Evolutionary conservation across 148 eudicot species (phyloP).

Genomic region (Simmondsia chinensis): DNA sequence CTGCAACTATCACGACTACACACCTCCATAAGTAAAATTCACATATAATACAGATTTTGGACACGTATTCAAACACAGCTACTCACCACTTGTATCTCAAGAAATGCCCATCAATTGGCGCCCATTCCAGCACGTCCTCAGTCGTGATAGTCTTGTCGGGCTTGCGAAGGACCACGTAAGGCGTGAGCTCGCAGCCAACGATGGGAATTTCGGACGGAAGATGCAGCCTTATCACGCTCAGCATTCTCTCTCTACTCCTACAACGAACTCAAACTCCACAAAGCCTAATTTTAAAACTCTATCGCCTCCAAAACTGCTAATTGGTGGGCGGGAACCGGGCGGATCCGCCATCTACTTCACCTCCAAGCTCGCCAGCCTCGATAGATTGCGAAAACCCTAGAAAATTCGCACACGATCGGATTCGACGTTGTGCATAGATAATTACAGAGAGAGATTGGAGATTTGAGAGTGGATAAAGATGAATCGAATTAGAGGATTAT

Average conservation of each 20-base stretch:
- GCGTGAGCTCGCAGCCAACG: conserved; percentile 95
- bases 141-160: conserved; percentile 51
- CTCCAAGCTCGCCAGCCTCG: too few relatives aligned
- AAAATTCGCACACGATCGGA: too few relatives aligned
- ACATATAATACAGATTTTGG: too few relatives aligned
- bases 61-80: too few relatives aligned
- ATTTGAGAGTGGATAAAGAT: conserved; percentile 12
- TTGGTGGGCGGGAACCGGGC: conserved; percentile 52
- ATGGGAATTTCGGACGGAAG: conserved; percentile 97
- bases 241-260: conserved; percentile 41
- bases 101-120: conserved; percentile 79
- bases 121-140: conserved; percentile 72
- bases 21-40: too few relatives aligned
- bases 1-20: too few relatives aligned
- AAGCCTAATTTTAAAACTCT: too few relatives aligned
- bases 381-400: conserved; percentile 3
- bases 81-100: conserved; percentile 82
- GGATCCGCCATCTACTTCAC: conserved; percentile 92
- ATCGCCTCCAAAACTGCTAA: too few relatives aligned
- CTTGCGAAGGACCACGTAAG: conserved; percentile 67
- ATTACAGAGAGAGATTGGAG: background rate
- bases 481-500: too few relatives aligned
- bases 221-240: conserved; percentile 83
- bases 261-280: conserved; percentile 4
- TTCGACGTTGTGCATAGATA: too few relatives aligned